Conservation (phyloP, 2,329 filamentous ascomycete genomes). For the Alternaria viburni region DNA sequence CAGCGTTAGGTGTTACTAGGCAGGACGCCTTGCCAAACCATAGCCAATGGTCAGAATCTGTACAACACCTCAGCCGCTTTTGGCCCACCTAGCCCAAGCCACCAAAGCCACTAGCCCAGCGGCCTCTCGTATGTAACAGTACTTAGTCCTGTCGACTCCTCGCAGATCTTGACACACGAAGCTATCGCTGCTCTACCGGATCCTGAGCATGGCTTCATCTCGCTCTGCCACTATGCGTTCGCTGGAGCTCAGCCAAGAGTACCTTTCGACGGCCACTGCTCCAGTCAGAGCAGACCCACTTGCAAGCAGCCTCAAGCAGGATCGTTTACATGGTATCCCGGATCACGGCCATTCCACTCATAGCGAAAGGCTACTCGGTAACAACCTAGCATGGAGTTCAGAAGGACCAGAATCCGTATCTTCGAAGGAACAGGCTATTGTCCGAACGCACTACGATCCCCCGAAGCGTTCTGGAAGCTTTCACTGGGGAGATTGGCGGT, state of each 20-base stretch:
- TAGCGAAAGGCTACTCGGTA: not conserved
- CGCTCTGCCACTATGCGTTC: not conserved
- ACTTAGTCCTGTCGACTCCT: not conserved
- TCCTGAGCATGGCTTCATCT: not conserved
- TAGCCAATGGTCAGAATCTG: not conserved
- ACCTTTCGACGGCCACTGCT: not conserved
- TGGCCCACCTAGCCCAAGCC: not conserved
- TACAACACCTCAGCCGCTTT: not conserved
- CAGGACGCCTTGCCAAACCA: not conserved
- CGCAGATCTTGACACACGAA: not conserved
- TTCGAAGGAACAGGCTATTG: not conserved
- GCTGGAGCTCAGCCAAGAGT: not conserved
- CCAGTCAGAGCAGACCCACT: not conserved
- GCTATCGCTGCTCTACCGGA: not conserved
- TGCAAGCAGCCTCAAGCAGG: not conserved
- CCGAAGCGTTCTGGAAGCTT: not conserved
- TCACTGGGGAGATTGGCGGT: constrained; percentile 8
- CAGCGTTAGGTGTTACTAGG: not conserved
- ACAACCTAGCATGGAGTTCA: not conserved
- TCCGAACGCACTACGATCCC: not conserved
- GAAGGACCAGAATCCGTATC: not conserved
- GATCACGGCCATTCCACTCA: not conserved
- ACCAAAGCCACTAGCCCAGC: not conserved
- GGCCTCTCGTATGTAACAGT: not conserved
- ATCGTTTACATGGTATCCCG: not conserved